Conservation (phyloP, 1,284 basidiomycete species). For the Cerrena zonata region DNA sequence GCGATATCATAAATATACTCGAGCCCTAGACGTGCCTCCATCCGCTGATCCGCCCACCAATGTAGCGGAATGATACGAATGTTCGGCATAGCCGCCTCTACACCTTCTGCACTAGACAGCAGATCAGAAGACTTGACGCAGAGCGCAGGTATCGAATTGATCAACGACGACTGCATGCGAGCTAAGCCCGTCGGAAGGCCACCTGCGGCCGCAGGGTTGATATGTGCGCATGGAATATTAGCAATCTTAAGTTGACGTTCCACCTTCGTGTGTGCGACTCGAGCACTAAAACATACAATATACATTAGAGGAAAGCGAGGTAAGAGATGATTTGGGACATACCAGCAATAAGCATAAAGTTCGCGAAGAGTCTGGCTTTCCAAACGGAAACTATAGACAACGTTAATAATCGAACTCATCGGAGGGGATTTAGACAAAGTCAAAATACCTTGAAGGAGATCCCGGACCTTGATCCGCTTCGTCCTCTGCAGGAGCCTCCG, state of each 20-base stretch:
- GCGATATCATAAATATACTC: constrained; percentile 7
- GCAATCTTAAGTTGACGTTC: constrained; percentile 83
- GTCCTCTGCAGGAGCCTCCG: constrained; percentile 18
- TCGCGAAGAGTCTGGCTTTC: constrained; percentile 66
- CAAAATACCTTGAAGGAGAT: constrained; percentile 19
- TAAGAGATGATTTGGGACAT: constrained; percentile 15
- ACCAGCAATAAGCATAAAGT: constrained; percentile 79
- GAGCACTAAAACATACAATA: constrained; percentile 49
- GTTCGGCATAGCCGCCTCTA: constrained; percentile 86
- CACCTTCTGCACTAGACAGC: constrained; percentile 72
- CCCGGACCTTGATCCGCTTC: constrained; percentile 11
- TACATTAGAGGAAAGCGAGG: not conserved
- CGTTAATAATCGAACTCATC: not conserved
- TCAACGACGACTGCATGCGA: constrained; percentile 61
- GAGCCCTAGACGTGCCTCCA: constrained; percentile 35
- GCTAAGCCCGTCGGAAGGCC: constrained; percentile 41
- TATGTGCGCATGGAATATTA: constrained; percentile 71
- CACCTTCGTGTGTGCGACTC: constrained; percentile 84
- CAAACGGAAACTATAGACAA: constrained; percentile 51
- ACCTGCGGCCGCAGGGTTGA: constrained; percentile 52
- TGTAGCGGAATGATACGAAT: constrained; percentile 82
- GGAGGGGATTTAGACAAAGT: too few species aligned
- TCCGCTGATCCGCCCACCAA: constrained; percentile 82
- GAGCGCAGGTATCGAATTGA: constrained; percentile 71
- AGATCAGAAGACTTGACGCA: constrained; percentile 79